Percentiles rank a stretch among this genome's conserved stretches.
Conservation (phyloP, 169 alveolate genomes). For the Eimeria tenella region DNA sequence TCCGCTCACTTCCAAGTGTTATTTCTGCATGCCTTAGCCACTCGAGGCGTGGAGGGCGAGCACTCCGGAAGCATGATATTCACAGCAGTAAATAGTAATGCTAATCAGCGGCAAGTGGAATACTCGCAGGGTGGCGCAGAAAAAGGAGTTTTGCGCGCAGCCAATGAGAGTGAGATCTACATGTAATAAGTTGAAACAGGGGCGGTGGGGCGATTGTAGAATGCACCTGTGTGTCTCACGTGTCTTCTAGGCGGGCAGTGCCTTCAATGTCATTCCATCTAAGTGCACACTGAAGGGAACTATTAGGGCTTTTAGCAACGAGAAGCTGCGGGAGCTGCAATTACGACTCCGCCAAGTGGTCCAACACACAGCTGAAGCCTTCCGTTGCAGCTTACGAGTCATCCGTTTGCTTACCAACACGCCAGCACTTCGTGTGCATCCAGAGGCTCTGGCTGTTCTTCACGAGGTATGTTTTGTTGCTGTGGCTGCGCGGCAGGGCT, state of each 20-base stretch:
- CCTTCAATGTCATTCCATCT: conserved; percentile 76
- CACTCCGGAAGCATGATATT: too few species aligned
- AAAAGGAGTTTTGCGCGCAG: not conserved
- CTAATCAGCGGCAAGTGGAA: too few species aligned
- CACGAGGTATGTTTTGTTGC: conserved; percentile 18
- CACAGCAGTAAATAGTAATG: too few species aligned
- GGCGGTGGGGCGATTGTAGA: not conserved
- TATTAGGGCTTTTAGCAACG: conserved; percentile 45
- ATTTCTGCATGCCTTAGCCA: not conserved
- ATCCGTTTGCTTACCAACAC: conserved; percentile 29
- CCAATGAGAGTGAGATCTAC: too few species aligned
- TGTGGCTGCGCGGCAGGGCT: not conserved
- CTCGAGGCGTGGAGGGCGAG: not conserved
- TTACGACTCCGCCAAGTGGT: conserved; percentile 67
- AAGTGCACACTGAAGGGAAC: conserved; percentile 68
- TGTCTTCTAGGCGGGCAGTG: conserved; percentile 74
- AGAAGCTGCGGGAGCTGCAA: conserved; percentile 33
- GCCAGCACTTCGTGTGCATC: conserved; percentile 60
- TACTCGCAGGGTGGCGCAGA: not conserved
- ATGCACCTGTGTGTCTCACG: not conserved
- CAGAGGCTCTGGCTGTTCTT: conserved; percentile 27
- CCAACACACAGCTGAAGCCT: conserved; percentile 59
- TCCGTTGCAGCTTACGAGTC: conserved; percentile 53
- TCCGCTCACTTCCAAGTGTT: not conserved
- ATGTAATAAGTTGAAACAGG: not conserved